Percentiles rank a stretch among this genome's conserved stretches.
Evolutionary conservation across 2,329 filamentous ascomycete species (phyloP).

Genomic region (Didymella lethalis): DNA sequence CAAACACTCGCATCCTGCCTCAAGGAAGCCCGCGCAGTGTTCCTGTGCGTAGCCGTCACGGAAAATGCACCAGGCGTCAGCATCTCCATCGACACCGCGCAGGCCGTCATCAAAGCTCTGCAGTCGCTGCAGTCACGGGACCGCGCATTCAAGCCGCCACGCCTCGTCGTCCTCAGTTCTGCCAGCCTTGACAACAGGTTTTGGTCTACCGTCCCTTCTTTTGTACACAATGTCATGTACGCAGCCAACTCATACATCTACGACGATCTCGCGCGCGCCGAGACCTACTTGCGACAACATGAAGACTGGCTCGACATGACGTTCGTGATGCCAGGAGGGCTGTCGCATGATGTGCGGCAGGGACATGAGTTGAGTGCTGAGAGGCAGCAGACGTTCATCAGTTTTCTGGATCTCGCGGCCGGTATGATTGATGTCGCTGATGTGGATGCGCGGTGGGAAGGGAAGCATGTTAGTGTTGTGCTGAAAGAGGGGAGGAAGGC

Average conservation of each 20-base stretch:
- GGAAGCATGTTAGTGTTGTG: slow-evolving; percentile 20
- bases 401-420: slow-evolving; percentile 57
- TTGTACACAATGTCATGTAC: slow-evolving; percentile 42
- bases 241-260: slow-evolving; percentile 51
- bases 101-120: slow-evolving; percentile 50
- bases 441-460: slow-evolving; percentile 14
- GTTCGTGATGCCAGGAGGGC: slow-evolving; percentile 56
- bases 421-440: slow-evolving; percentile 60
- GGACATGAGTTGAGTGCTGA: slow-evolving; percentile 54
- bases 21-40: slow-evolving; percentile 48
- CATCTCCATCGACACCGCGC: slow-evolving; percentile 50
- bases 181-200: slow-evolving; percentile 54
- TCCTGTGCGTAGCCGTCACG: slow-evolving; percentile 52
- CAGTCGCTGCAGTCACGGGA: slow-evolving; percentile 32
- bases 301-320: slow-evolving; percentile 50
- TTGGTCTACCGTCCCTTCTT: slow-evolving; percentile 36
- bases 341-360: slow-evolving; percentile 48
- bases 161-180: slow-evolving; percentile 56
- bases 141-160: slow-evolving; percentile 38
- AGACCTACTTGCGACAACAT: slow-evolving; percentile 51
- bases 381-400: slow-evolving; percentile 51
- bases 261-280: slow-evolving; percentile 48
- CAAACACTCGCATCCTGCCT: slow-evolving; percentile 52
- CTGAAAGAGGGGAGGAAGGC: slow-evolving; percentile 15
- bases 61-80: slow-evolving; percentile 56